Conservation (phyloP, 2,329 filamentous ascomycete species). For the Dryadomyces quercus-mongolicae region DNA sequence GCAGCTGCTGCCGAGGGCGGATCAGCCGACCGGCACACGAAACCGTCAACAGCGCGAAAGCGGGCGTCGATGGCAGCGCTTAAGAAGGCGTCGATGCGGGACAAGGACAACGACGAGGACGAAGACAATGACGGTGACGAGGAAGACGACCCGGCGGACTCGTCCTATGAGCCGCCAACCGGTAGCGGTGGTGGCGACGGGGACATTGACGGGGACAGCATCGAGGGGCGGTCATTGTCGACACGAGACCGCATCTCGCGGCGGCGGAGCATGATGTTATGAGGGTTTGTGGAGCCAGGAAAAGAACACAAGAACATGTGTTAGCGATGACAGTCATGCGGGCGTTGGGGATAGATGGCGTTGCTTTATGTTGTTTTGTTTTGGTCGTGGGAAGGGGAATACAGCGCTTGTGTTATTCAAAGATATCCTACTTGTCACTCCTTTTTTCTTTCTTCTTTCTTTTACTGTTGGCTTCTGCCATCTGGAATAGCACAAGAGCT, state of each 20-base stretch:
- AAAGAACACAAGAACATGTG: too few relatives aligned
- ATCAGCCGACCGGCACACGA: constrained; percentile 11
- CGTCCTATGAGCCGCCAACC: constrained; percentile 14
- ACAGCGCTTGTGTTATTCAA: too few relatives aligned
- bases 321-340: too few relatives aligned
- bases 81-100: constrained; percentile 19
- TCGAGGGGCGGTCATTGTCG: constrained; percentile 13
- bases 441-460: too few relatives aligned
- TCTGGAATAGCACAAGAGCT: too few relatives aligned
- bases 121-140: constrained; percentile 20
- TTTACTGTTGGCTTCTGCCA: too few relatives aligned
- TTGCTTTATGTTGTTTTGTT: too few relatives aligned
- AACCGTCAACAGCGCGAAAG: constrained; percentile 21
- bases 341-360: too few relatives aligned
- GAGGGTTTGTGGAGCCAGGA: constrained; percentile 13
- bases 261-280: constrained; percentile 49
- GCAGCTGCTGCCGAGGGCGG: constrained; percentile 1
- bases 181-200: constrained; percentile 2
- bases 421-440: too few relatives aligned
- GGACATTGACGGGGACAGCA: neutral
- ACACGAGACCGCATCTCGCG: constrained; percentile 26
- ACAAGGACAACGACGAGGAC: constrained; percentile 18
- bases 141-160: constrained; percentile 20
- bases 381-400: too few relatives aligned
- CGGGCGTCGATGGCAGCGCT: constrained; percentile 29